phyloP scores from a whole-genome alignment of 2,329 filamentous ascomycete genomes.

The Falciphora oryzae region DNA sequence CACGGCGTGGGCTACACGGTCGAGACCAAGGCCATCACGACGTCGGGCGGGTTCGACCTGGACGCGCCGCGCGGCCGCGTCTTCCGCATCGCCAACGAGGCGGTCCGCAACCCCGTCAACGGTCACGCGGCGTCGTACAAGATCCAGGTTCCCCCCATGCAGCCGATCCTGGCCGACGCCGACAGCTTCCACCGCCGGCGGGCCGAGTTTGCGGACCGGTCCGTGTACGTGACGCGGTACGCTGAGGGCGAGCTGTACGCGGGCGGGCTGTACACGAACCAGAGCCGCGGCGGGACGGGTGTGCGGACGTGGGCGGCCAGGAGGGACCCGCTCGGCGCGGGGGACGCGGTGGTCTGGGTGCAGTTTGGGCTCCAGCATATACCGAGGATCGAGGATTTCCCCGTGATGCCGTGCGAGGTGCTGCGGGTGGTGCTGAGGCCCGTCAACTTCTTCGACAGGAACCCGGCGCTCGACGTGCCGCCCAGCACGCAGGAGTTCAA shows the following conservation, averaged over 20 bases:
- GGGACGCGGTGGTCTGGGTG: slow-evolving; percentile 46
- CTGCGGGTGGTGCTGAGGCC: slow-evolving; percentile 43
- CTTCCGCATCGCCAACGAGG: slow-evolving; percentile 44
- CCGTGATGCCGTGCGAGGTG: slow-evolving; percentile 60
- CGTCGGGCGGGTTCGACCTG: slow-evolving; percentile 42
- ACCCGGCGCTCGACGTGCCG: slow-evolving; percentile 45
- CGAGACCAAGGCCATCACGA: slow-evolving; percentile 34
- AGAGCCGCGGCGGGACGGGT: slow-evolving; percentile 35
- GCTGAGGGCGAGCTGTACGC: slow-evolving; percentile 37
- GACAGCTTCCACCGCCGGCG: slow-evolving; percentile 33
- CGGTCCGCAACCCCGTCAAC: slow-evolving; percentile 34
- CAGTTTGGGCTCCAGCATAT: slow-evolving; percentile 53
- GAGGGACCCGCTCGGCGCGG: slow-evolving; percentile 40
- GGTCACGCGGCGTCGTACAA: slow-evolving; percentile 40
- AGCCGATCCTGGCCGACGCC: slow-evolving; percentile 35
- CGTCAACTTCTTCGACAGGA: slow-evolving; percentile 46
- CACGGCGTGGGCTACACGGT: slow-evolving; percentile 43
- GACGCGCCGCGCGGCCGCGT: slow-evolving; percentile 41
- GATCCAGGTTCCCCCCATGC: slow-evolving; percentile 39
- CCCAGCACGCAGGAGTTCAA: slow-evolving; percentile 38
- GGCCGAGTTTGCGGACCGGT: slow-evolving; percentile 37
- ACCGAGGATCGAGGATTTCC: slow-evolving; percentile 60
- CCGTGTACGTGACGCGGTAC: slow-evolving; percentile 40
- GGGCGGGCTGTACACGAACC: slow-evolving; percentile 37
- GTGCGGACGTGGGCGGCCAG: slow-evolving; percentile 27